phyloP scores from a whole-genome alignment of 495 filamentous ascomycete genomes.

The Penicillium bovifimosum region DNA sequence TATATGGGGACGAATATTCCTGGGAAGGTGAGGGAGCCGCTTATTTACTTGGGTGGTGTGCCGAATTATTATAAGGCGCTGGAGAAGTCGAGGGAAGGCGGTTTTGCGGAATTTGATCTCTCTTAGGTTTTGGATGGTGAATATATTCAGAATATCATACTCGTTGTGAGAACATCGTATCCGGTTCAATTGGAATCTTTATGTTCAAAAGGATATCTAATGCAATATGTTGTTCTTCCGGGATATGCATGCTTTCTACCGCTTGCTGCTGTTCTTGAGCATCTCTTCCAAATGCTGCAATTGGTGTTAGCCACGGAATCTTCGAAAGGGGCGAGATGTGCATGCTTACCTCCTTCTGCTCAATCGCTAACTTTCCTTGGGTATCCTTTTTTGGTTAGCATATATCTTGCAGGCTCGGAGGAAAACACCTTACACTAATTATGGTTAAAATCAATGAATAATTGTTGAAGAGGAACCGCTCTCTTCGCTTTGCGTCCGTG shows the following conservation, averaged over 20 bases:
- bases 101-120: not conserved
- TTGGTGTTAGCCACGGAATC: not conserved
- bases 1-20: conserved; percentile 45
- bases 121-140: not conserved
- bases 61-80: conserved; percentile 17
- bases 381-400: conserved; percentile 51
- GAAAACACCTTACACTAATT: conserved; percentile 52
- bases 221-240: conserved; percentile 1
- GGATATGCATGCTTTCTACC: conserved; percentile 16
- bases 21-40: conserved; percentile 35
- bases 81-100: conserved; percentile 12
- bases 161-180: no score
- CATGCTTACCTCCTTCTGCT: conserved; percentile 54
- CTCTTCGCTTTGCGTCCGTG: conserved; percentile 70
- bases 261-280: conserved; percentile 40
- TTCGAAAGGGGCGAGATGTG: not conserved
- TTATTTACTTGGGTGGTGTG: conserved; percentile 41
- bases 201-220: not conserved
- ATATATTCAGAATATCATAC: not conserved
- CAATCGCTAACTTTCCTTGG: conserved; percentile 69
- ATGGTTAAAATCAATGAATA: conserved; percentile 90
- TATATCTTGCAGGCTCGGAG: not conserved
- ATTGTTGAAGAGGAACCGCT: conserved; percentile 89
- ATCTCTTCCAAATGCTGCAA: conserved; percentile 42
- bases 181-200: not conserved